phyloP scores from a whole-genome alignment of 305 asterid genomes.

The Fraxinus nigra region DNA sequence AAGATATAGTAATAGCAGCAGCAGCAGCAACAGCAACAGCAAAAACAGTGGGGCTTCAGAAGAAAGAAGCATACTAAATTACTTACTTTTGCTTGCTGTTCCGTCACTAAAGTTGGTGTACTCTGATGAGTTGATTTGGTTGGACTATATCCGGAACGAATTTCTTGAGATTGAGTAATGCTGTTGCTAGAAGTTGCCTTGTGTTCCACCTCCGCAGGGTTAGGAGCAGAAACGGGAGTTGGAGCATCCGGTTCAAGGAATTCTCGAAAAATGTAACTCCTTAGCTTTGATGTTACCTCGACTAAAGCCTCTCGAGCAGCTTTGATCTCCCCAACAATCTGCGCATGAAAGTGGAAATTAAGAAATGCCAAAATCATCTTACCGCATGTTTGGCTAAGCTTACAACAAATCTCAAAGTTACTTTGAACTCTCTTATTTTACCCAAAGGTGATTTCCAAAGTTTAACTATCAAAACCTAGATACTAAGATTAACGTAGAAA shows the following conservation, averaged over 20 bases:
- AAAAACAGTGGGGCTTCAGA: neutral
- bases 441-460: neutral
- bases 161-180: slow-evolving; percentile 29
- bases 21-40: neutral
- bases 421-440: neutral
- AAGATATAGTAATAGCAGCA: neutral
- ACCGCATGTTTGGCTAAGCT: neutral
- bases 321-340: slow-evolving; percentile 41
- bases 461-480: neutral
- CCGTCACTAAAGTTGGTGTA: slow-evolving; percentile 28
- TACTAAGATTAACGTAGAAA: neutral
- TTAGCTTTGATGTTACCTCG: slow-evolving; percentile 58
- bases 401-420: neutral
- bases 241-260: slow-evolving; percentile 35
- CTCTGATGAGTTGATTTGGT: slow-evolving; percentile 35
- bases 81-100: slow-evolving; percentile 40
- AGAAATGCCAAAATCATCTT: slow-evolving; percentile 9
- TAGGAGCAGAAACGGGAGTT: slow-evolving; percentile 23
- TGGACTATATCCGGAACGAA: slow-evolving; percentile 35
- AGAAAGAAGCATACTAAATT: neutral
- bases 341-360: slow-evolving; percentile 7
- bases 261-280: slow-evolving; percentile 46
- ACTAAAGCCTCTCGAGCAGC: slow-evolving; percentile 62
- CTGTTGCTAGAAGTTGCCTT: slow-evolving; percentile 40
- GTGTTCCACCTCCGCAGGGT: slow-evolving; percentile 24